Evolutionary conservation across 2,329 filamentous ascomycete species (phyloP).

Genomic region (Alternaria sp.): DNA sequence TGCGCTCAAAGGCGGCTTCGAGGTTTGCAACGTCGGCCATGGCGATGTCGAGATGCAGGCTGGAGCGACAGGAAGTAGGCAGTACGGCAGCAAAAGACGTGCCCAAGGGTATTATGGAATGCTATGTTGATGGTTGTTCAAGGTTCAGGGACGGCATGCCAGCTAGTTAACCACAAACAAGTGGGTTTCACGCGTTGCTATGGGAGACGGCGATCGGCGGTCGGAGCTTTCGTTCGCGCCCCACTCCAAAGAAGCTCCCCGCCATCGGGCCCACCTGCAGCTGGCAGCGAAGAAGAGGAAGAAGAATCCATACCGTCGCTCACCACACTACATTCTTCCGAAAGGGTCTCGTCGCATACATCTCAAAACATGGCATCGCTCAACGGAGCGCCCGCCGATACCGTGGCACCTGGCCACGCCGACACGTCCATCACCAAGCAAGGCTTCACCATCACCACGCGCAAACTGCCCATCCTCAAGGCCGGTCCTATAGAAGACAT

Average conservation of each 20-base stretch:
- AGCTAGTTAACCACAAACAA: conserved; percentile 26
- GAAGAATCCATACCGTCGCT: neutral
- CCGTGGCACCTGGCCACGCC: conserved; percentile 42
- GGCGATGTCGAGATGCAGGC: conserved; percentile 11
- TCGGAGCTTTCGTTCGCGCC: conserved; percentile 11
- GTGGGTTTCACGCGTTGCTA: conserved; percentile 19
- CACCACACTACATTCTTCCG: neutral
- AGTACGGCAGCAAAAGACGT: conserved; percentile 8
- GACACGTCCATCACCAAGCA: conserved; percentile 48
- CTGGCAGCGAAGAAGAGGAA: neutral
- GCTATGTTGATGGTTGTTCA: conserved; percentile 15
- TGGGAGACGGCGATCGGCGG: conserved; percentile 20
- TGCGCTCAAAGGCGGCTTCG: conserved; percentile 87
- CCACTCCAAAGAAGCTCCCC: conserved; percentile 7
- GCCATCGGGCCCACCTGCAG: conserved; percentile 22
- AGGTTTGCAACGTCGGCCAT: conserved; percentile 71
- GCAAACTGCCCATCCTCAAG: conserved; percentile 95
- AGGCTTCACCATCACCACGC: conserved; percentile 77
- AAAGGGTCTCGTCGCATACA: neutral
- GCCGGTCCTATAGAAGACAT: conserved; percentile 88
- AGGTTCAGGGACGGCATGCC: conserved; percentile 9
- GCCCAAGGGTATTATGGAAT: conserved; percentile 16
- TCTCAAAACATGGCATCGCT: conserved; percentile 30
- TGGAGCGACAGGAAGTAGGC: conserved; percentile 18
- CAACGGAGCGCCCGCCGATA: conserved; percentile 46